These are phyloP conservation scores for Tuber aestivum DNA, from an alignment of 495 filamentous ascomycete genomes.

Conservation along the genomic window DNA sequence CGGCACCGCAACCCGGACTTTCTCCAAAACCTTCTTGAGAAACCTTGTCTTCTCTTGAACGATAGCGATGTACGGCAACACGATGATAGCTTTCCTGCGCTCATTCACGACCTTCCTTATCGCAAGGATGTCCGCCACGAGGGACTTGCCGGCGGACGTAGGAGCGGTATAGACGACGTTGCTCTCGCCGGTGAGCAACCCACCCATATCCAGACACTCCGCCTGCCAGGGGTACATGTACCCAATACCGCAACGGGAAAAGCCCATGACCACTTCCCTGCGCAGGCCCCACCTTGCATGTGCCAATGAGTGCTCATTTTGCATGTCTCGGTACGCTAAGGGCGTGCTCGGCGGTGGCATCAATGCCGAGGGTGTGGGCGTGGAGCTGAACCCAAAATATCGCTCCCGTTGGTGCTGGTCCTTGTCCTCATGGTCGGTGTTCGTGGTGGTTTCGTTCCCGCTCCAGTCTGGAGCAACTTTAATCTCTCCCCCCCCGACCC, in stretches of 20 bases:
- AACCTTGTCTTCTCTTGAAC: conserved; percentile 79
- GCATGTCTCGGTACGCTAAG: conserved; percentile 3
- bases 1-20: conserved; percentile 52
- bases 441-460: conserved; percentile 24
- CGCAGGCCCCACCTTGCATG: conserved; percentile 63
- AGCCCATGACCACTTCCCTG: conserved; percentile 56
- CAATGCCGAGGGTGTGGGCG: background rate
- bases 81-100: conserved; percentile 63
- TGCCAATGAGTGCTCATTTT: conserved; percentile 32
- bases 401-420: background rate
- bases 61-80: conserved; percentile 76
- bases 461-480: conserved; percentile 31
- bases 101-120: conserved; percentile 64
- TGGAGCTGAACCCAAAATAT: conserved; percentile 9
- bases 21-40: conserved; percentile 63
- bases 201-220: conserved; percentile 65
- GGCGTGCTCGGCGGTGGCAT: conserved; percentile 5
- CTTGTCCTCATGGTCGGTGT: background rate
- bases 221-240: conserved; percentile 79
- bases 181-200: conserved; percentile 58
- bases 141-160: conserved; percentile 74
- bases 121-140: conserved; percentile 57
- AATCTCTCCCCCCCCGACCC: conserved; percentile 9
- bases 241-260: conserved; percentile 58
- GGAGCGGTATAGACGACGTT: conserved; percentile 82